Percentiles rank a stretch among this genome's conserved stretches.
phyloP scores from a whole-genome alignment of 2,329 filamentous ascomycete genomes.

The Mycosphaerella sp. region DNA sequence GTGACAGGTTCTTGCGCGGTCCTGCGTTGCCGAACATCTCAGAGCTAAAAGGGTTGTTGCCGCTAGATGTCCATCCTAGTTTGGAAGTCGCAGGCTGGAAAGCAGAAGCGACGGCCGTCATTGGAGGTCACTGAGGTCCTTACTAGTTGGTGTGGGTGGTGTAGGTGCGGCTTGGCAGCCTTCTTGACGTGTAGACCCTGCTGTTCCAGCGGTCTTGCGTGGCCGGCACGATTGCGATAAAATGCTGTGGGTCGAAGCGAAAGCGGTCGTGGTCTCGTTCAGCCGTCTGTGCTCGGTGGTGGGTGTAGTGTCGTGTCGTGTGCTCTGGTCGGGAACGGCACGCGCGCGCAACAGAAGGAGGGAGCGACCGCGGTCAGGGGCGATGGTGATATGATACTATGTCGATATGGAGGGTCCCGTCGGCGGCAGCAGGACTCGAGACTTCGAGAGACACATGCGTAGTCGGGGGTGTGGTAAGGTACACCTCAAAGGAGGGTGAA shows the following conservation, averaged over 20 bases:
- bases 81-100: conserved; percentile 50
- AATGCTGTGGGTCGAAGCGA: conserved; percentile 1
- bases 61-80: conserved; percentile 54
- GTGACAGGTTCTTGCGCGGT: conserved; percentile 79
- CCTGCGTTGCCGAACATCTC: conserved; percentile 54
- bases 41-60: conserved; percentile 61
- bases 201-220: background rate
- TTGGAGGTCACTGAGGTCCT: conserved; percentile 28
- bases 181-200: background rate
- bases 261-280: conserved; percentile 11
- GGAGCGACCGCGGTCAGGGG: background rate
- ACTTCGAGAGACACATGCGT: background rate
- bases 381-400: background rate
- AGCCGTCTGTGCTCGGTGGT: conserved; percentile 1
- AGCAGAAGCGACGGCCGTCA: conserved; percentile 63
- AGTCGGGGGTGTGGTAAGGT: conserved; percentile 3
- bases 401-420: conserved; percentile 3
- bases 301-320: background rate
- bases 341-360: background rate
- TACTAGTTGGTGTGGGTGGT: background rate
- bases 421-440: background rate
- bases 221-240: background rate
- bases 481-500: conserved; percentile 4
- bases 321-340: background rate
- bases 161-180: background rate